Evolutionary conservation across 2,329 filamentous ascomycete genomes (phyloP).

Genomic region (Cadophora malorum): DNA sequence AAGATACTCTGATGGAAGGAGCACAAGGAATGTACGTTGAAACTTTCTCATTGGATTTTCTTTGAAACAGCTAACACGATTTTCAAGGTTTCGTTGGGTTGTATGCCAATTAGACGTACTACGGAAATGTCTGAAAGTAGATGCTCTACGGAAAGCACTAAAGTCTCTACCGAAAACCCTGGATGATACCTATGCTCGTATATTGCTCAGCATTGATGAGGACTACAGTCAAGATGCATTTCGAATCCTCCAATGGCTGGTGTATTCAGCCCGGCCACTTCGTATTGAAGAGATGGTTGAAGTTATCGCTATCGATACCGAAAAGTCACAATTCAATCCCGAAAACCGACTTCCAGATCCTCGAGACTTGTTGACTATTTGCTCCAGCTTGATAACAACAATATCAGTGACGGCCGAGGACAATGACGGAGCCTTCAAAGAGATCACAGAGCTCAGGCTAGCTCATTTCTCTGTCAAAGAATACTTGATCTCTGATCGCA

Average conservation of each 20-base stretch:
- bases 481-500: no score
- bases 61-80: constrained; percentile 29
- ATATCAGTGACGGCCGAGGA: background rate
- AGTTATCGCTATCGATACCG: constrained; percentile 40
- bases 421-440: no score
- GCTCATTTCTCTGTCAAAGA: no score
- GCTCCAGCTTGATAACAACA: constrained; percentile 14
- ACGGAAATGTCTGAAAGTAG: constrained; percentile 33
- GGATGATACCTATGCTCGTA: constrained; percentile 39
- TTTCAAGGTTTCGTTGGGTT: constrained; percentile 41
- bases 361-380: constrained; percentile 34
- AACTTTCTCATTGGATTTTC: constrained; percentile 1
- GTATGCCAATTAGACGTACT: constrained; percentile 43
- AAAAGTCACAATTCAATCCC: constrained; percentile 38
- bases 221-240: constrained; percentile 36
- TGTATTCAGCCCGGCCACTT: constrained; percentile 41
- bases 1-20: constrained; percentile 37
- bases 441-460: no score
- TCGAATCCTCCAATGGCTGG: constrained; percentile 41
- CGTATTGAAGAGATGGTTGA: constrained; percentile 42
- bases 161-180: constrained; percentile 32
- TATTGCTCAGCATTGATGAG: constrained; percentile 36
- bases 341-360: constrained; percentile 40
- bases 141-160: constrained; percentile 26
- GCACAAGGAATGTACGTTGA: constrained; percentile 43